Evolutionary conservation across 1,284 basidiomycete genomes (phyloP), one percentile per base, ranked within the genome.

Genomic region (Mycena sp.): DNA sequence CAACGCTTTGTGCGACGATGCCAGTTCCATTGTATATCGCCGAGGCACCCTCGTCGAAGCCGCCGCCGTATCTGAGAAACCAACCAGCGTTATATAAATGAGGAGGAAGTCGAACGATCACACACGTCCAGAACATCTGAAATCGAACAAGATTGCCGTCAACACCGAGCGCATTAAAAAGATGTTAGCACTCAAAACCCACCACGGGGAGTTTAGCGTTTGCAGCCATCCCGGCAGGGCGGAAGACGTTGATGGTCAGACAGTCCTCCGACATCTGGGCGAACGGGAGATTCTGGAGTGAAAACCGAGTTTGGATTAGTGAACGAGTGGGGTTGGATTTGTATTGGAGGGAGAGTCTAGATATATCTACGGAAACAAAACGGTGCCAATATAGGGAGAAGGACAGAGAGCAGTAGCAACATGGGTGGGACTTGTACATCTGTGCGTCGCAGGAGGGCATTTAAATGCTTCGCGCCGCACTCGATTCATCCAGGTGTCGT

Each of bases 1-100:
- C 73, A 11, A 86, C 79, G 62, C 86, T 87, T 63, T 85, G 84
- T 3, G 80, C 81, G 13, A 88, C 83, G 56, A 88, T 82, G 5
- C 73, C 77, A 65, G 82, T 84, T 1, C 80, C 86, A 67, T 87
- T 84, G 74, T 76, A 87, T 0, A 75, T 71, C 0, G 75, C 76
- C 2, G 86, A 77, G 10, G 73, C 57, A 6, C 86, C 87, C 8
- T 14, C 76, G 62, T 76, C 34, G 56, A 83, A 84, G 2, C 80
- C 82, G 34, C 84, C 84, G 0, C 84, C 82, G 69, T 83, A 84
- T 25, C 83, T 44, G 11, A 44, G 62, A 39, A 13, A 25, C 54
- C 25, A 67, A 52, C 46, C 11, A 22, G 16, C 38, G 30, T 34
- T 34, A 34, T 5, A 34, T 34, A 34, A 34, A 34, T 39, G 20